These are phyloP conservation scores for Dendrothele bispora DNA, from an alignment of 768 basidiomycete genomes.

Conservation along the genomic window DNA sequence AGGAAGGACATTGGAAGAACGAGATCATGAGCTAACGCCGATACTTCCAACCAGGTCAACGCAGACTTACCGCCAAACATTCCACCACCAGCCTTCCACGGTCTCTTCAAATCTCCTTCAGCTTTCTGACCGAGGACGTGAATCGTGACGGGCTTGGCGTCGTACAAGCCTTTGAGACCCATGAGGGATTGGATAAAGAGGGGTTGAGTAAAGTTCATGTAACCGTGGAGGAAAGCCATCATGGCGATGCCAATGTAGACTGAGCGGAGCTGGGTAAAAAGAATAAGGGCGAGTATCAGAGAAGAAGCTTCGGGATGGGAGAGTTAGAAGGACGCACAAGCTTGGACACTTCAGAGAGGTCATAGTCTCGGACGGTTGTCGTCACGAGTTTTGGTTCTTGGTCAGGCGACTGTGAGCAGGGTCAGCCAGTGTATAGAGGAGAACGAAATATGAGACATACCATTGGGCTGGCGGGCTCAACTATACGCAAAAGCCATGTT, in stretches of 20 bases:
- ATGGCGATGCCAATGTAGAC: conserved; percentile 76
- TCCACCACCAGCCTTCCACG: conserved; percentile 73
- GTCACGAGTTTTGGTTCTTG: conserved; percentile 76
- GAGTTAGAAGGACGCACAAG: conserved; percentile 54
- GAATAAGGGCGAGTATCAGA: not conserved
- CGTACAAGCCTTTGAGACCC: conserved; percentile 90
- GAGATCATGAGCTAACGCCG: too few species aligned
- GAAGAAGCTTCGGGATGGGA: too few species aligned
- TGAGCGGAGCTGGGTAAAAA: conserved; percentile 52
- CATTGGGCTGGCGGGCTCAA: conserved; percentile 77
- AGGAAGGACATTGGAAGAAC: not conserved
- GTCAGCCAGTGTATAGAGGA: not conserved
- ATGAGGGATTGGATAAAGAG: conserved; percentile 94
- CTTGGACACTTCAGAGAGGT: conserved; percentile 86
- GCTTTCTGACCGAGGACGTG: conserved; percentile 79
- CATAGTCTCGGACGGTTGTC: conserved; percentile 92
- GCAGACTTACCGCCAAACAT: conserved; percentile 75
- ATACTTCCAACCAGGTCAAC: not conserved
- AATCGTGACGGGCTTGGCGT: conserved; percentile 81
- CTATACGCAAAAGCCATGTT: too few species aligned
- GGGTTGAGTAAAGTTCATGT: conserved; percentile 95
- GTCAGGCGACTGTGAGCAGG: conserved; percentile 40
- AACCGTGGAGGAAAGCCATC: conserved; percentile 92
- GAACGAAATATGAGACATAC: conserved; percentile 41
- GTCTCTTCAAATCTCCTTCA: conserved; percentile 85